Percentiles rank a stretch among this genome's conserved stretches.
Evolutionary conservation across 306 rosid genomes (phyloP).

Genomic region (Pyrus betulifolia): DNA sequence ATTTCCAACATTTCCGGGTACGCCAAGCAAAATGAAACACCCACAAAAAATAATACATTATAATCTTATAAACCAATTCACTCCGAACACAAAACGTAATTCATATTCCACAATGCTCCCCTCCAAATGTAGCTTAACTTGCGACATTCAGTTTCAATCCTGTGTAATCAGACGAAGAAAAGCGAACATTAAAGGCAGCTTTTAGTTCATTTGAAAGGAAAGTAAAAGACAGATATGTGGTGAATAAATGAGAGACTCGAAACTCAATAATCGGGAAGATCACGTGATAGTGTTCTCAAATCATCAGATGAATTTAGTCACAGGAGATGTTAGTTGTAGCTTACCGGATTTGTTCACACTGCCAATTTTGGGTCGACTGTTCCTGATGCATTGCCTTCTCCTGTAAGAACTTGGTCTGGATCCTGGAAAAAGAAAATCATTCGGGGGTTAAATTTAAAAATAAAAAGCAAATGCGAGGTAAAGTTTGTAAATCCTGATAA

Average conservation of each 20-base stretch:
- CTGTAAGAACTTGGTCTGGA: slow-evolving; percentile 64
- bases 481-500: slow-evolving; percentile 16
- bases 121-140: neutral
- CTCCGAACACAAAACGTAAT: neutral
- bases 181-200: neutral
- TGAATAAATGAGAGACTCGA: neutral
- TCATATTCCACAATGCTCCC: neutral
- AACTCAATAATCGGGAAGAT: neutral
- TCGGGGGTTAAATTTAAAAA: slow-evolving; percentile 3
- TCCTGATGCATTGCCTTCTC: slow-evolving; percentile 81
- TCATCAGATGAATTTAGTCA: neutral
- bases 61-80: neutral
- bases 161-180: neutral
- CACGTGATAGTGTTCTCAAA: neutral
- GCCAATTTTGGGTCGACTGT: slow-evolving; percentile 61
- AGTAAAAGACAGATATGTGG: neutral
- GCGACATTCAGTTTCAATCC: neutral
- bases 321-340: slow-evolving; percentile 5
- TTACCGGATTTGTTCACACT: slow-evolving; percentile 41
- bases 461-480: slow-evolving; percentile 7
- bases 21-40: neutral
- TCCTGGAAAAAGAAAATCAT: slow-evolving; percentile 46
- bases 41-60: neutral
- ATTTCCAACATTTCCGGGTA: neutral
- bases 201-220: neutral